Conservation (phyloP, 2,329 filamentous ascomycete genomes). For the Xylariales sp. region DNA sequence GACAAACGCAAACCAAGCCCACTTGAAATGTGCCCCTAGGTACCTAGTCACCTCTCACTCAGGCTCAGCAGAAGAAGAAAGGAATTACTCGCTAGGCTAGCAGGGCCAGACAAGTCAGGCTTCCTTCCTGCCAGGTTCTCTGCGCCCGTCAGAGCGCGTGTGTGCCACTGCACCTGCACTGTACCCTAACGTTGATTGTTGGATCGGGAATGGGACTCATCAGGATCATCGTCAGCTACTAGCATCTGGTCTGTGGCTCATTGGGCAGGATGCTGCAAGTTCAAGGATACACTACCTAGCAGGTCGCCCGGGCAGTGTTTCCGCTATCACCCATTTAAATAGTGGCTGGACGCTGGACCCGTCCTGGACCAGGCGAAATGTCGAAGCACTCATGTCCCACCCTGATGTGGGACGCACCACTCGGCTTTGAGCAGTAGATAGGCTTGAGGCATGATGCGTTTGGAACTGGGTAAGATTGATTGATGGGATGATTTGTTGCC, state of each 20-base stretch:
- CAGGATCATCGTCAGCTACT: conserved; percentile 6
- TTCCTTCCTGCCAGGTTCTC: not conserved
- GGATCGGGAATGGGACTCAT: too few relatives aligned
- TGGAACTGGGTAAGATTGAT: conserved; percentile 4
- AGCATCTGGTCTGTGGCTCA: conserved; percentile 7
- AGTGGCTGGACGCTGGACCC: conserved; percentile 3
- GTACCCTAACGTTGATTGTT: too few relatives aligned
- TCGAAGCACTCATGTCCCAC: conserved; percentile 9
- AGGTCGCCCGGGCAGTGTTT: conserved; percentile 9
- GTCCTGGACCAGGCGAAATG: conserved; percentile 2
- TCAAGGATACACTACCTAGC: conserved; percentile 8
- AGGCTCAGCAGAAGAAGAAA: too few relatives aligned
- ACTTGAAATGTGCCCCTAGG: not conserved
- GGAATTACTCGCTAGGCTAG: too few relatives aligned
- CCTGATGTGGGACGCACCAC: conserved; percentile 4
- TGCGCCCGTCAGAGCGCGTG: not conserved
- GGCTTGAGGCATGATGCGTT: conserved; percentile 9
- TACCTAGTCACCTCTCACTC: not conserved
- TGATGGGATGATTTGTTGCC: not conserved
- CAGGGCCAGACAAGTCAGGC: conserved; percentile 4
- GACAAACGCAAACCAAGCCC: not conserved
- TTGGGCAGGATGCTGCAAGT: conserved; percentile 7
- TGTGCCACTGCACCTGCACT: conserved; percentile 3
- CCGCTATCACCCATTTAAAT: not conserved
- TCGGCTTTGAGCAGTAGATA: conserved; percentile 5